Conservation (phyloP, 495 filamentous ascomycete species). For the Thermochaetoides thermophila region DNA sequence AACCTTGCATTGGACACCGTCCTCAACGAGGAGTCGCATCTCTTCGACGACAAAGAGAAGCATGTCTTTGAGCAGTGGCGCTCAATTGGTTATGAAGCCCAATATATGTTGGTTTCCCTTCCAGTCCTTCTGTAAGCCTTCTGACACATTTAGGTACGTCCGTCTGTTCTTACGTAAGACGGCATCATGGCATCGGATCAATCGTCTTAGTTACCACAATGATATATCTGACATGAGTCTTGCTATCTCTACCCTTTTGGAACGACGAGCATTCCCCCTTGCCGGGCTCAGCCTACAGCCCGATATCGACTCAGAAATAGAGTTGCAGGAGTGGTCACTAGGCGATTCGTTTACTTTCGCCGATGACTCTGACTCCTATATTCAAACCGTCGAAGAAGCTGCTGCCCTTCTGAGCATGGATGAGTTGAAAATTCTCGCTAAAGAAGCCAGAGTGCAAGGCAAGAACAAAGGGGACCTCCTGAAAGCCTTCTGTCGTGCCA, state of each 20-base stretch:
- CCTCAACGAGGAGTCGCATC: slow-evolving; percentile 71
- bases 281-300: background rate
- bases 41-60: slow-evolving; percentile 72
- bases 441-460: slow-evolving; percentile 73
- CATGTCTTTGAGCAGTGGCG: slow-evolving; percentile 66
- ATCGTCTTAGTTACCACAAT: slow-evolving; percentile 58
- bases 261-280: slow-evolving; percentile 4
- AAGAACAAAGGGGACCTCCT: slow-evolving; percentile 80
- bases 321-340: slow-evolving; percentile 33
- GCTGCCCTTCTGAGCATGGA: slow-evolving; percentile 67
- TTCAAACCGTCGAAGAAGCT: slow-evolving; percentile 73
- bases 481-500: slow-evolving; percentile 51
- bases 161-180: slow-evolving; percentile 90
- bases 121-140: background rate
- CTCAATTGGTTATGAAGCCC: slow-evolving; percentile 64
- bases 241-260: slow-evolving; percentile 45
- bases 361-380: slow-evolving; percentile 54
- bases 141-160: slow-evolving; percentile 47
- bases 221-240: slow-evolving; percentile 62
- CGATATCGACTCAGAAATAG: background rate
- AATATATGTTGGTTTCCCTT: slow-evolving; percentile 61
- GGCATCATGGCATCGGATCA: slow-evolving; percentile 81
- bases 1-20: slow-evolving; percentile 86
- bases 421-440: slow-evolving; percentile 73
- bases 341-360: slow-evolving; percentile 55